These are phyloP conservation scores for Fusarium pseudonygamai DNA, from an alignment of 2,329 filamentous ascomycete species.

Conservation along the genomic window DNA sequence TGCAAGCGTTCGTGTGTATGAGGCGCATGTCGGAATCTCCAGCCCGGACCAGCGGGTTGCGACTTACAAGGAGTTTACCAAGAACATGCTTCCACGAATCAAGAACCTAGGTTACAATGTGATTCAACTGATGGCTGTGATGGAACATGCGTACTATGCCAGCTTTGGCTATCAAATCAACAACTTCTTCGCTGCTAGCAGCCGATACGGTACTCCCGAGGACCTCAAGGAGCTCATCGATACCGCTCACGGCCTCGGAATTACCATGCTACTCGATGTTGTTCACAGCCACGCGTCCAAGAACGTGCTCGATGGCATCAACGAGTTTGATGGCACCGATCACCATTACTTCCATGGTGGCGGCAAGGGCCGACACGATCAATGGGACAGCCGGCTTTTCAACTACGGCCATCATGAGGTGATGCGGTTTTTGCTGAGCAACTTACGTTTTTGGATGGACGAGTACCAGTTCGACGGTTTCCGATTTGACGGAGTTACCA, in stretches of 20 bases:
- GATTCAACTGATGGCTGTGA: slow-evolving; percentile 98
- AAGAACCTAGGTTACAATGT: slow-evolving; percentile 93
- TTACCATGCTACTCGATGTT: slow-evolving; percentile 91
- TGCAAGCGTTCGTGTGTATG: slow-evolving; percentile 88
- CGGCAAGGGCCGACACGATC: slow-evolving; percentile 82
- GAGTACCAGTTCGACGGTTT: slow-evolving; percentile 97
- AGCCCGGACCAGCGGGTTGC: slow-evolving; percentile 88
- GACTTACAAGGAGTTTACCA: slow-evolving; percentile 97
- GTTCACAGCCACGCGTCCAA: slow-evolving; percentile 99
- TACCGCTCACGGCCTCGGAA: slow-evolving; percentile 88
- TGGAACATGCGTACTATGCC: slow-evolving; percentile 99
- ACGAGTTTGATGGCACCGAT: slow-evolving; percentile 94
- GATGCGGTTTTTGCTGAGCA: slow-evolving; percentile 92
- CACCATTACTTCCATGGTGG: slow-evolving; percentile 96
- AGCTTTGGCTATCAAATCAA: slow-evolving; percentile 99
- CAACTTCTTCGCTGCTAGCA: slow-evolving; percentile 98
- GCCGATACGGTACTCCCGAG: slow-evolving; percentile 91
- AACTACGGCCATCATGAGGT: slow-evolving; percentile 98
- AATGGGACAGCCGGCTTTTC: slow-evolving; percentile 97
- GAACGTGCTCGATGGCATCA: slow-evolving; percentile 94
- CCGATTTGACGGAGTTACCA: slow-evolving; percentile 97
- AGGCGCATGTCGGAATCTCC: slow-evolving; percentile 98
- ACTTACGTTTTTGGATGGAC: slow-evolving; percentile 98
- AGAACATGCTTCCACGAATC: slow-evolving; percentile 91
- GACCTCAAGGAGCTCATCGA: slow-evolving; percentile 97